phyloP scores from a whole-genome alignment of 495 filamentous ascomycete genomes.

The Tetracladium marchalianum region DNA sequence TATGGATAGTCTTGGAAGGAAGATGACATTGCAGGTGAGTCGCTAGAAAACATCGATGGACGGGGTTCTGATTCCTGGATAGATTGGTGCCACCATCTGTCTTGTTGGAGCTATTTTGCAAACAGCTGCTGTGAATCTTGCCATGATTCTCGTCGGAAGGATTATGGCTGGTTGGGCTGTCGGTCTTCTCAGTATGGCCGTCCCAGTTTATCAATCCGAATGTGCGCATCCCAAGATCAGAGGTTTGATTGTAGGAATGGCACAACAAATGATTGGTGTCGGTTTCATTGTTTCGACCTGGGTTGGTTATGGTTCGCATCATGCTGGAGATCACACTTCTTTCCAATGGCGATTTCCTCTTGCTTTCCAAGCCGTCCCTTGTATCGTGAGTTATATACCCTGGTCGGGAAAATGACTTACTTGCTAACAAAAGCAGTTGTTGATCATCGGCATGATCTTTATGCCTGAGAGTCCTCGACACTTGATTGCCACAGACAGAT shows the following conservation, averaged over 20 bases:
- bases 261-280: conserved; percentile 52
- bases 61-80: conserved; percentile 1
- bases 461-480: conserved; percentile 70
- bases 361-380: conserved; percentile 35
- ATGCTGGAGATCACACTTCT: conserved; percentile 22
- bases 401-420: no score
- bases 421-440: conserved; percentile 26
- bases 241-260: conserved; percentile 46
- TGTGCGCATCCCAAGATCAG: conserved; percentile 40
- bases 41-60: no score
- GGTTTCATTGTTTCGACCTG: conserved; percentile 44
- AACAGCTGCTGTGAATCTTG: conserved; percentile 37
- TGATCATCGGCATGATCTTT: conserved; percentile 53
- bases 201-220: conserved; percentile 50
- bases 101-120: conserved; percentile 47
- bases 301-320: conserved; percentile 44
- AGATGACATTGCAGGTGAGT: conserved; percentile 32
- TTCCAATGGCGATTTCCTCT: conserved; percentile 47
- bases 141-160: conserved; percentile 51
- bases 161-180: conserved; percentile 54
- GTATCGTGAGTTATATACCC: background rate
- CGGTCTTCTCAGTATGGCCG: conserved; percentile 46
- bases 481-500: conserved; percentile 54
- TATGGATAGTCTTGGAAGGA: conserved; percentile 36
- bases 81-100: conserved; percentile 45